Percentiles rank a stretch among this genome's conserved stretches.
Conservation (phyloP, 169 alveolate genomes). For the Eimeria tenella region DNA sequence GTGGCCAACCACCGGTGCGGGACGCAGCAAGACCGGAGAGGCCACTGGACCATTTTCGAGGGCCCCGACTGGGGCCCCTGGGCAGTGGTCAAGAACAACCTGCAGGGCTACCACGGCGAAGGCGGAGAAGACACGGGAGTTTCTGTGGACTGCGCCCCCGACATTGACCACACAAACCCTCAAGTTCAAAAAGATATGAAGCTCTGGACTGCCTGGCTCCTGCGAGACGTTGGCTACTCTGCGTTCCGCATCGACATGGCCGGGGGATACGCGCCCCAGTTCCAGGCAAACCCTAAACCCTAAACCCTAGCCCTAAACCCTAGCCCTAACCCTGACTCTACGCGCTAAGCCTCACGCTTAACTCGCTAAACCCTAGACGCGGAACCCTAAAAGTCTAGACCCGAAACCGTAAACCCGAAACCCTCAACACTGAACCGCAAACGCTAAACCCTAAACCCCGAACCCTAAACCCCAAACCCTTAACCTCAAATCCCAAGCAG, state of each 20-base stretch:
- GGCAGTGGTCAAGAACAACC: conserved; percentile 63
- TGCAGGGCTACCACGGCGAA: conserved; percentile 57
- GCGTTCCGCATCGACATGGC: conserved; percentile 64
- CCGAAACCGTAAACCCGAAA: no score
- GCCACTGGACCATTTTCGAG: conserved; percentile 66
- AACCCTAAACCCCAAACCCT: not conserved
- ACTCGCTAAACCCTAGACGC: not conserved
- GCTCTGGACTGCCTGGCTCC: conserved; percentile 17
- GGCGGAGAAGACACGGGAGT: conserved; percentile 47
- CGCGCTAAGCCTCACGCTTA: not conserved
- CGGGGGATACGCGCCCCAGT: conserved; percentile 52
- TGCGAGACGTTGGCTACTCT: conserved; percentile 42
- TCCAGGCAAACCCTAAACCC: conserved; percentile 29
- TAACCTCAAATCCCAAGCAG: no score
- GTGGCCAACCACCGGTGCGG: conserved; percentile 70
- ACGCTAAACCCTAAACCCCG: not conserved
- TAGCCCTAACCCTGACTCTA: not conserved
- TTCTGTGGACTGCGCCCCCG: conserved; percentile 63
- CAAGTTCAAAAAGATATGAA: conserved; percentile 52
- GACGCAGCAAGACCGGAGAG: conserved; percentile 36
- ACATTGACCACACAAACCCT: conserved; percentile 47
- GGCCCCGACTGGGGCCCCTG: conserved; percentile 70
- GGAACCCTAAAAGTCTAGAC: no score
- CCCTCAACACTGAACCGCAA: no score
- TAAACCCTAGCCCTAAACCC: conserved; percentile 2